phyloP scores from a whole-genome alignment of 1,284 basidiomycete genomes.

The Boletellus deceptivus region DNA sequence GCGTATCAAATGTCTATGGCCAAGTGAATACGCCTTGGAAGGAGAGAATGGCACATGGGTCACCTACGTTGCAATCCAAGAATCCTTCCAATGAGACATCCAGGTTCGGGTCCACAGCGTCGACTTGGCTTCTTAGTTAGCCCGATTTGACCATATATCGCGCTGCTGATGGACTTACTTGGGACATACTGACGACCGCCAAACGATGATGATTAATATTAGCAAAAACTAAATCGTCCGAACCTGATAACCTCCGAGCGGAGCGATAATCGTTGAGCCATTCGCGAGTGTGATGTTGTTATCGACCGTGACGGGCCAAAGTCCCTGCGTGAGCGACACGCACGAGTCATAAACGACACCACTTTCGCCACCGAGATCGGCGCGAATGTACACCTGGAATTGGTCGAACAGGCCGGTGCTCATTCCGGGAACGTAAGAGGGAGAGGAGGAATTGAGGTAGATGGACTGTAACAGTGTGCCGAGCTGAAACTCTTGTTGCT shows the following conservation, averaged over 20 bases:
- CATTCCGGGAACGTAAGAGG: constrained; percentile 59
- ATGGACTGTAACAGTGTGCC: constrained; percentile 59
- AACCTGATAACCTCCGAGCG: constrained; percentile 72
- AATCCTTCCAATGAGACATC: constrained; percentile 64
- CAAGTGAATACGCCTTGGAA: not conserved
- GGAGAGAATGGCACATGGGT: not conserved
- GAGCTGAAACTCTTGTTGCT: constrained; percentile 61
- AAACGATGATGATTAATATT: not conserved
- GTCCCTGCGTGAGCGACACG: constrained; percentile 67
- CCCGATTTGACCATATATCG: constrained; percentile 21
- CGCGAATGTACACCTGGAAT: constrained; percentile 48
- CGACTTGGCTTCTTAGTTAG: constrained; percentile 45
- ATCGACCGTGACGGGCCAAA: constrained; percentile 56
- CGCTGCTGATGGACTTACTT: constrained; percentile 46
- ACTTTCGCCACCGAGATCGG: constrained; percentile 77
- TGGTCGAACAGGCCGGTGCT: constrained; percentile 47
- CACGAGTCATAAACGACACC: constrained; percentile 72
- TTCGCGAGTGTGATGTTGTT: constrained; percentile 68
- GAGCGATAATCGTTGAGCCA: constrained; percentile 64
- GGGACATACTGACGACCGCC: constrained; percentile 49
- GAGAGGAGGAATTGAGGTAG: constrained; percentile 60
- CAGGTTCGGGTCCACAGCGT: constrained; percentile 61
- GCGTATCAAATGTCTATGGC: constrained; percentile 49
- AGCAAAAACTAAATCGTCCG: constrained; percentile 7
- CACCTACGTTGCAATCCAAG: constrained; percentile 56